Evolutionary conservation across 129 eudicot species (phyloP).

Genomic region (Helichrysum umbraculigerum): DNA sequence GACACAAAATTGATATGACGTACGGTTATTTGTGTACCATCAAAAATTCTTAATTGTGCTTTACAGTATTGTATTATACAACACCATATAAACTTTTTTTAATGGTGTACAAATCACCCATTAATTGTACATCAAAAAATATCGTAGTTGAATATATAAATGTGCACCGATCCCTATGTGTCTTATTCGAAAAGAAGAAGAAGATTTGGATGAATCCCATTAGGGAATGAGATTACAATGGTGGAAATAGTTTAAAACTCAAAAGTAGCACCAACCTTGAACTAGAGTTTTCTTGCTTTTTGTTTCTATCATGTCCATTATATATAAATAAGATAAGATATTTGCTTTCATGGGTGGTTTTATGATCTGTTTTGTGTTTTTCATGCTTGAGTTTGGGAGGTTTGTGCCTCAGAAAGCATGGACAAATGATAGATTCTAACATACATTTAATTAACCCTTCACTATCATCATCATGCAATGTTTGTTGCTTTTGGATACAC

Average conservation of each 20-base stretch:
- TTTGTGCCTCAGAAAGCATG: constrained; percentile 42
- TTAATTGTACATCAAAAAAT: too few relatives aligned
- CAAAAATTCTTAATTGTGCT: too few relatives aligned
- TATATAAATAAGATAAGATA: constrained; percentile 24
- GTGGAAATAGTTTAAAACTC: constrained; percentile 22
- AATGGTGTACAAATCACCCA: too few relatives aligned
- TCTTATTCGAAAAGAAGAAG: constrained; percentile 14
- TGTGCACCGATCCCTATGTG: constrained; percentile 25
- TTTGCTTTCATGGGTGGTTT: constrained; percentile 26
- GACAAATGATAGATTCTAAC: constrained; percentile 34
- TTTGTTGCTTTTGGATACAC: constrained; percentile 20
- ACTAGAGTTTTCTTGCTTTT: constrained; percentile 28
- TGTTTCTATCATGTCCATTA: constrained; percentile 37
- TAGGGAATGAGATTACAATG: background rate
- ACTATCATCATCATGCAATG: constrained; percentile 39
- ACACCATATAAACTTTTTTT: too few relatives aligned
- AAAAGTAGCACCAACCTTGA: constrained; percentile 28
- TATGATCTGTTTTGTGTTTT: constrained; percentile 22
- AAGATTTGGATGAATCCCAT: constrained; percentile 25
- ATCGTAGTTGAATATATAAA: constrained; percentile 1
- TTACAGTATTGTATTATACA: too few relatives aligned
- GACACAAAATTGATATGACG: too few relatives aligned
- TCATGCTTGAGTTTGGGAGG: constrained; percentile 27
- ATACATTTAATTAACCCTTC: constrained; percentile 29
- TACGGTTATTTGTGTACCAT: too few relatives aligned